Evolutionary conservation across 2,329 filamentous ascomycete species (phyloP).

Genomic region (Monascus ruber): DNA sequence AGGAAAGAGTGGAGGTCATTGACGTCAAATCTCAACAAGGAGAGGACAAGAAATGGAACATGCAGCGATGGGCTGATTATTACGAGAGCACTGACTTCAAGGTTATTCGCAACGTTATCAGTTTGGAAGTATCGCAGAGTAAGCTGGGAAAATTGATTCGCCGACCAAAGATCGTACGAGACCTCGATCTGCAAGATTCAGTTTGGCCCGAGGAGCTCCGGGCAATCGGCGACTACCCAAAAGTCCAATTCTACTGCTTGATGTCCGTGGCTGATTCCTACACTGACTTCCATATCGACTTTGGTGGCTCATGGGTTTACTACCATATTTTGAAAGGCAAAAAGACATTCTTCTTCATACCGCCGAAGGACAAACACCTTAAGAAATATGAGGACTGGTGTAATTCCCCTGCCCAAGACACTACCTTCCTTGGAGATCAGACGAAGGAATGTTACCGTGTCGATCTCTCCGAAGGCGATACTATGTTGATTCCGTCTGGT

Average conservation of each 20-base stretch:
- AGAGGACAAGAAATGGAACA: conserved; percentile 53
- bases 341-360: conserved; percentile 63
- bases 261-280: conserved; percentile 63
- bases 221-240: conserved; percentile 47
- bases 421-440: conserved; percentile 52
- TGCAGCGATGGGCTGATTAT: conserved; percentile 57
- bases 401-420: conserved; percentile 54
- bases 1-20: conserved; percentile 54
- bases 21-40: conserved; percentile 60
- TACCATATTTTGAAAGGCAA: conserved; percentile 59
- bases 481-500: conserved; percentile 59
- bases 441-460: conserved; percentile 57
- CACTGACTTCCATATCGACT: conserved; percentile 62
- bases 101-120: conserved; percentile 57
- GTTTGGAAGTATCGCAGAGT: conserved; percentile 55
- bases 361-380: conserved; percentile 55
- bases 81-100: conserved; percentile 51
- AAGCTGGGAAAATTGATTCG: conserved; percentile 51
- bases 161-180: conserved; percentile 53
- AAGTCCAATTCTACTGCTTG: conserved; percentile 57
- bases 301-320: conserved; percentile 59
- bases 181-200: conserved; percentile 44
- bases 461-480: conserved; percentile 55
- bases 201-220: conserved; percentile 41
- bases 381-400: conserved; percentile 64